Evolutionary conservation across 495 filamentous ascomycete genomes (phyloP).

Genomic region (Elaphomyces granulatus): DNA sequence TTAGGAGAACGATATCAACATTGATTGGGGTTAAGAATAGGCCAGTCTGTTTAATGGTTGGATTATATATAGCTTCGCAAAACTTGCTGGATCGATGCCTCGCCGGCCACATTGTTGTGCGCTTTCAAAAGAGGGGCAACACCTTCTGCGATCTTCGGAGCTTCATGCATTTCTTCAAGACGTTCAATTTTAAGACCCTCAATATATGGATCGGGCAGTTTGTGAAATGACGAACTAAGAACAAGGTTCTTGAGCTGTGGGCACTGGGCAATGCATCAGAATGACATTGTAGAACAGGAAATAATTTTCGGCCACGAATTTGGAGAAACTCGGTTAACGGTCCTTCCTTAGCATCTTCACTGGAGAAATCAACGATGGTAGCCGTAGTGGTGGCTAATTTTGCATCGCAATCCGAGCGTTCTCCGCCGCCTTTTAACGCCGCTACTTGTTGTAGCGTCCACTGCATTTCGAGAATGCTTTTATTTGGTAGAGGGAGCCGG

Average conservation of each 20-base stretch:
- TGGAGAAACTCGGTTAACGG: too few relatives aligned
- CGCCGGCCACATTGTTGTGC: conserved; percentile 40
- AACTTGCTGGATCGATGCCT: conserved; percentile 62
- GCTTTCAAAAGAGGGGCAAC: conserved; percentile 41
- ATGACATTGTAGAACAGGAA: conserved; percentile 73
- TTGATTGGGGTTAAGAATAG: conserved; percentile 46
- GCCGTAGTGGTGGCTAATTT: too few relatives aligned
- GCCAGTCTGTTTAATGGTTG: conserved; percentile 37
- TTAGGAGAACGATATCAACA: conserved; percentile 57
- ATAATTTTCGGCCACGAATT: conserved; percentile 80
- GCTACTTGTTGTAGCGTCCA: conserved; percentile 1
- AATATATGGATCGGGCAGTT: conserved; percentile 69
- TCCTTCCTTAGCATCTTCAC: too few relatives aligned
- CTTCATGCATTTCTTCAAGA: conserved; percentile 58
- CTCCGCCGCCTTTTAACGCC: conserved; percentile 14
- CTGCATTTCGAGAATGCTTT: not conserved
- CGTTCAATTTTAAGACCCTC: conserved; percentile 68
- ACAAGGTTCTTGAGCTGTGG: conserved; percentile 82
- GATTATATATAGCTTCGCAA: conserved; percentile 47
- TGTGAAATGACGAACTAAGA: conserved; percentile 57
- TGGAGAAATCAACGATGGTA: too few relatives aligned
- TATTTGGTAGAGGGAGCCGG: not conserved
- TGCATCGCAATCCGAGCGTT: conserved; percentile 16
- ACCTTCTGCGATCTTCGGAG: conserved; percentile 48
- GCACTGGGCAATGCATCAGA: conserved; percentile 67